Conservation (phyloP, 257 asterid species). For the Plectranthus barbatus region DNA sequence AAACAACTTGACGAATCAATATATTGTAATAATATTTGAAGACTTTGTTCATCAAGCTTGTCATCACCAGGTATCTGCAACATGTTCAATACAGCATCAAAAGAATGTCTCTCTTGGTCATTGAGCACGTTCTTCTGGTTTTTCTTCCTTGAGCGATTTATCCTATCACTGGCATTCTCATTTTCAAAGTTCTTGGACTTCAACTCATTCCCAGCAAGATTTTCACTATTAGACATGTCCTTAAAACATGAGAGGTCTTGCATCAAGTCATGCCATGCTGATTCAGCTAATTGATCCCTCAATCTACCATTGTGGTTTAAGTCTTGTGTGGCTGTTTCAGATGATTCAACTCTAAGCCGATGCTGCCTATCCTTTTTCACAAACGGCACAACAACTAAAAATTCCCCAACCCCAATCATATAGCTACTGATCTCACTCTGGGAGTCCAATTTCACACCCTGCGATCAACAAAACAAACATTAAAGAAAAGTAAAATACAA, state of each 20-base stretch:
- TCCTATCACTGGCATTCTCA: conserved; percentile 16
- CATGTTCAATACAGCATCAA: conserved; percentile 35
- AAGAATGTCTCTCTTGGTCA: conserved; percentile 18
- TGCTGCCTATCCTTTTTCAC: conserved; percentile 44
- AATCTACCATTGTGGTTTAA: conserved; percentile 17
- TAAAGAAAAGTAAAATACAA: neutral
- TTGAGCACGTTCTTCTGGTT: conserved; percentile 29
- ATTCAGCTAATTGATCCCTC: conserved; percentile 42
- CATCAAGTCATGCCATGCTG: conserved; percentile 72
- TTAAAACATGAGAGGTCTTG: conserved; percentile 51
- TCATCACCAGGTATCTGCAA: conserved; percentile 29
- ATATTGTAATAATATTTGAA: conserved; percentile 31
- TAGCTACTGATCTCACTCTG: conserved; percentile 44
- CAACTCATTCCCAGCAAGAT: conserved; percentile 16
- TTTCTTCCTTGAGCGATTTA: conserved; percentile 18
- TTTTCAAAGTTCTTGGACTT: conserved; percentile 22
- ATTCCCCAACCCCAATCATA: conserved; percentile 41
- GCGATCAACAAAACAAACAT: conserved; percentile 10
- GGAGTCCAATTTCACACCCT: conserved; percentile 73
- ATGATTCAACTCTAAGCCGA: conserved; percentile 25
- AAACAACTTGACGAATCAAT: conserved; percentile 54
- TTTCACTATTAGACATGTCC: conserved; percentile 16
- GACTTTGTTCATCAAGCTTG: conserved; percentile 38
- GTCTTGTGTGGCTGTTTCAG: conserved; percentile 16
- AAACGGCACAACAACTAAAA: conserved; percentile 68